Base-by-base conservation (phyloP, 1,284 basidiomycete genomes). In the Heterobasidion irregulare region DNA sequence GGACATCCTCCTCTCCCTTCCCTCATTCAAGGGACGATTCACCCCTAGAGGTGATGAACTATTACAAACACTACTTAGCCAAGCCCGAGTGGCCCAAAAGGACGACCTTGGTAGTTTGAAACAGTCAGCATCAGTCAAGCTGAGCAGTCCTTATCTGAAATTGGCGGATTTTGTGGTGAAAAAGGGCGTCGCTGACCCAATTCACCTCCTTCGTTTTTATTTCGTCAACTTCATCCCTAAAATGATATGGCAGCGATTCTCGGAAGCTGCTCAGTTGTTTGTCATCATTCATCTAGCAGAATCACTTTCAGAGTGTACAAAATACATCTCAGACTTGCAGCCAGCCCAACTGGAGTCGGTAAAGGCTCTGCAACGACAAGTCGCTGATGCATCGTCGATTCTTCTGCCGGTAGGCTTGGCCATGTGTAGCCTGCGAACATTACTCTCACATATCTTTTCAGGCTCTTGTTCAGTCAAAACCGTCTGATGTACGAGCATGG, bases 121-220 rank as follows among this genome's bases (percentile, higher is more conserved):
- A n/a, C 60, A 61, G 9, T 57, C 52, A 0, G 59, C 57, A 7
- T 52, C 58, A 0, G 62, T 82, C 15, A 65, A 66, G 50, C 62
- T 63, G 46, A 71, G 74, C n/a, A 70, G 74, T 32, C 66, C 68
- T 41, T 78, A 75, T 54, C 67, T 86, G 55, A 73, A 78, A 41
- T 63, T 83, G 32, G 75, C 79, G 41, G 68, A 71, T 46, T 71
- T 69, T 53, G 56, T 82, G 32, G 61, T 80, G 46, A 71, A 76
- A 50, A 72, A 72, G 56, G 66, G 64, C 16, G 66, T 75, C 41
- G 71, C 75, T 2, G 68, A 75, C 7, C 70, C 80, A 19, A 63
- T 71, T 35, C 71, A 72, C 50, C 66, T 86, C 16, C 65, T 85
- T 33, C 76, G 73, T 35, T 82, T 82, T 61, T 84, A 80, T 58